Evolutionary conservation across 2,329 filamentous ascomycete genomes (phyloP).

Genomic region (Aspergillus sp.): DNA sequence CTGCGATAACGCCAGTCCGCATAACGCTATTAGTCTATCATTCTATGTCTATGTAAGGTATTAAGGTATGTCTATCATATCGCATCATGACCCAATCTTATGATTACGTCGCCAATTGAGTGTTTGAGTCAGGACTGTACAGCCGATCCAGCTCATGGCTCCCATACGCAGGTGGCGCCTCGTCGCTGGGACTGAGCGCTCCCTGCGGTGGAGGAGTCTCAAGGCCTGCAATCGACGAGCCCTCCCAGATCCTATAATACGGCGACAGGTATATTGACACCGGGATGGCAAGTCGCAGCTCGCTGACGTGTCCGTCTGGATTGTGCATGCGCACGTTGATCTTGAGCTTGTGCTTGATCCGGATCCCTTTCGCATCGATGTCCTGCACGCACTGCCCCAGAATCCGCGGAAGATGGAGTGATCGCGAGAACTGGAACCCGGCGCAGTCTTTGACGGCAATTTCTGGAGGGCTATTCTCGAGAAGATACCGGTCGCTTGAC

Average conservation of each 20-base stretch:
- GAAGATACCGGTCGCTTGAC: neutral
- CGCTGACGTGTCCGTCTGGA: neutral
- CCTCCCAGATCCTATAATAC: neutral
- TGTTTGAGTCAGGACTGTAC: neutral
- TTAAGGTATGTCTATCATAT: no score
- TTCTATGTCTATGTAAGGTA: no score
- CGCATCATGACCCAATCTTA: no score
- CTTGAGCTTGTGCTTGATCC: neutral
- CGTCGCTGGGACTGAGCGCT: neutral
- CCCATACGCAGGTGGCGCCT: conserved; percentile 1
- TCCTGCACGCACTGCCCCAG: neutral
- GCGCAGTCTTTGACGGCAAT: neutral
- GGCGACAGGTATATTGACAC: conserved; percentile 1
- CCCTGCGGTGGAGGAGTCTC: neutral
- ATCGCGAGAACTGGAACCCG: neutral
- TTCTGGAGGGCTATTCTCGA: neutral
- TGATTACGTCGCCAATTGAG: neutral
- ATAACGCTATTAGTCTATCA: neutral
- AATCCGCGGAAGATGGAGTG: neutral
- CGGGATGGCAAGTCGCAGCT: neutral
- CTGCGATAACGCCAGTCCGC: neutral
- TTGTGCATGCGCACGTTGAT: conserved; percentile 6
- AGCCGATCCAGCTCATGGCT: neutral
- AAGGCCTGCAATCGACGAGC: neutral
- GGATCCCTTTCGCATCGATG: neutral